Evolutionary conservation across 1,139 yeast species (phyloP).

Genomic region (Kodamaea suecica): DNA sequence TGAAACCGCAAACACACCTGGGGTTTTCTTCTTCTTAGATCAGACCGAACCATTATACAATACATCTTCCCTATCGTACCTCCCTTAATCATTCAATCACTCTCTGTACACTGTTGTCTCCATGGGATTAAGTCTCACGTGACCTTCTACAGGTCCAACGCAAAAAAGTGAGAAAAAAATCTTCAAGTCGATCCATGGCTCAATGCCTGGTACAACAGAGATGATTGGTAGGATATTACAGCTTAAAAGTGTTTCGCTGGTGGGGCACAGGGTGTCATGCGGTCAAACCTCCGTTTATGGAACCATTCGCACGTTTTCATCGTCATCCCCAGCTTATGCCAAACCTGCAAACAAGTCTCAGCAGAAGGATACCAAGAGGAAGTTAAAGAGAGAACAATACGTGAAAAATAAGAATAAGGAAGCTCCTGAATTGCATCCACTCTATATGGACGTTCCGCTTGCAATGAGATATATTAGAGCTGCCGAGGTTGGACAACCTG

Average conservation of each 20-base stretch:
- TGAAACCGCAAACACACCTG: no score
- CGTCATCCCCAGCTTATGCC: conserved; percentile 6
- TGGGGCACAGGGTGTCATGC: no score
- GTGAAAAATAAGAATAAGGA: conserved; percentile 39
- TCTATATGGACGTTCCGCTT: conserved; percentile 66
- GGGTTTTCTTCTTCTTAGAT: no score
- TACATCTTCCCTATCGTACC: no score
- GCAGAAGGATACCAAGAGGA: conserved; percentile 19
- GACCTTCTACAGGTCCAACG: no score
- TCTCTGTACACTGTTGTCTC: no score
- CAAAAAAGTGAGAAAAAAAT: no score
- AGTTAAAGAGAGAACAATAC: conserved; percentile 32
- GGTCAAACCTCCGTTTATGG: no score
- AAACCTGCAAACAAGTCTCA: conserved; percentile 7
- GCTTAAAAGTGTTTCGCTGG: no score
- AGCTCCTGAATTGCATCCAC: conserved; percentile 52
- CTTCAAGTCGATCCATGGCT: no score
- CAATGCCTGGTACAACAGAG: background rate
- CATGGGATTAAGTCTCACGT: background rate
- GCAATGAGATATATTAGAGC: conserved; percentile 84
- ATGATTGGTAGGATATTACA: background rate
- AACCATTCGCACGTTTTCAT: conserved; percentile 5
- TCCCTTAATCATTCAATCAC: no score
- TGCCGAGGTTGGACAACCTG: conserved; percentile 82
- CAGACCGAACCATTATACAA: no score